phyloP scores from a whole-genome alignment of 2,329 filamentous ascomycete species.

The Aspergillus tanneri region DNA sequence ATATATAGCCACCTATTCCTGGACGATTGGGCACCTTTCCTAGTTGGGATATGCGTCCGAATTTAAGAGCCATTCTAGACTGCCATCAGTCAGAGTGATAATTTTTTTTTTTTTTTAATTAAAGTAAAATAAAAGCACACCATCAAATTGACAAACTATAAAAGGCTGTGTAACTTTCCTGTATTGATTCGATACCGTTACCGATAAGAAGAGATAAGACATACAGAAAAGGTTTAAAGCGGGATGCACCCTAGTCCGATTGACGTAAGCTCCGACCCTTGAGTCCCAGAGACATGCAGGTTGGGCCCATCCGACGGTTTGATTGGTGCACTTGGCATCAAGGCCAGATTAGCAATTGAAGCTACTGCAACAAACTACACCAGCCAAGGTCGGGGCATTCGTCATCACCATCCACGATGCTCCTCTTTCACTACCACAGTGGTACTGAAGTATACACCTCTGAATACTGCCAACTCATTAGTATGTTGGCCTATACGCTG shows the following conservation, averaged over 20 bases:
- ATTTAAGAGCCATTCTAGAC: too few relatives aligned
- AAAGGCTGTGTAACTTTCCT: too few relatives aligned
- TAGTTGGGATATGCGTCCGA: too few relatives aligned
- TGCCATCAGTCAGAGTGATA: too few relatives aligned
- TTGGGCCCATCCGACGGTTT: not conserved
- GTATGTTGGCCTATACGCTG: too few relatives aligned
- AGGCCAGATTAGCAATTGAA: not conserved
- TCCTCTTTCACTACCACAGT: not conserved
- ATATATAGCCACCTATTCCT: too few relatives aligned
- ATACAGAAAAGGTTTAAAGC: slow-evolving; percentile 1
- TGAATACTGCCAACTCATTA: too few relatives aligned
- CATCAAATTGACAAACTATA: not conserved
- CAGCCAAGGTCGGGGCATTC: slow-evolving; percentile 11
- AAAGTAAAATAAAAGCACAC: too few relatives aligned
- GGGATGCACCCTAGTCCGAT: slow-evolving; percentile 7
- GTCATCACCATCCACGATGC: slow-evolving; percentile 5
- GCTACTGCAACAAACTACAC: not conserved
- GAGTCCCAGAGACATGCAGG: slow-evolving; percentile 1
- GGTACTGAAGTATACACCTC: not conserved
- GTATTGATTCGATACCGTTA: too few relatives aligned
- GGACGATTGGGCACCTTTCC: too few relatives aligned
- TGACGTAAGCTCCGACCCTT: slow-evolving; percentile 23
- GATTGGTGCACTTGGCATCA: slow-evolving; percentile 14
- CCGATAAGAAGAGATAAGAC: not conserved
- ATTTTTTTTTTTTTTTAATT: too few relatives aligned